Evolutionary conservation across 768 basidiomycete species (phyloP), one percentile per base, ranked within the genome.

Genomic region (Pleurotus salmoneostramineus): DNA sequence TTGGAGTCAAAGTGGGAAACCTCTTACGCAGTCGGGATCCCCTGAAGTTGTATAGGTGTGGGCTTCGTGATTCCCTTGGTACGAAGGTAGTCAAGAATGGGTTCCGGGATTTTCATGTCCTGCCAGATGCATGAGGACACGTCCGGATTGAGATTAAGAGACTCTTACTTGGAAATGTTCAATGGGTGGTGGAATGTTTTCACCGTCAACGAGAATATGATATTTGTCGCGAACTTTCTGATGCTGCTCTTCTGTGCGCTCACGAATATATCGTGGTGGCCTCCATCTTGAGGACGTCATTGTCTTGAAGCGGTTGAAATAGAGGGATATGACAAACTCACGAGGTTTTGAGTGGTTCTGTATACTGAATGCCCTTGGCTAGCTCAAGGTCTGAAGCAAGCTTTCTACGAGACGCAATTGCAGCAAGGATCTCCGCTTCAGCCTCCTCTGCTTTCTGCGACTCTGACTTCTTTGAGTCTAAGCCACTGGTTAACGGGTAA

Each of bases 71-170:
- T 99, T 48, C 91, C 88, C 58, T 95, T 94, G 34, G 83, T 80
- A 70, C 86, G 89, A 49, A 99, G 80, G 70, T 88, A 89, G 58
- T 91, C 83, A 6, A 98, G 74, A 45, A 98, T 84, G 2, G 88
- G 80, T 42, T 82, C 82, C 5, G 96, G 97, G n/a, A 99, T 87
- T 78, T 98, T 98, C 97, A 99, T 99, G 68, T 98, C 96, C 91
- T 95, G 59, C 47, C 31, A 45, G 43, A n/a, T 17, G 46, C 36
- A 50, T 49, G 7, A 59, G 57, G 48, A 63, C 58, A 40, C 61
- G 48, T 47, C 27, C 10, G 7, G 47, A 31, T 54, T 40, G 27
- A 40, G 15, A 27, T 21, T 15, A 17, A n/a, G 17, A 21, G 32
- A 0, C 5, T 3, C 65, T 74, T 58, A 93, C 93, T 34, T 78